Base-by-base conservation (phyloP, 768 basidiomycete species). In the Suillus fuscotomentosus region DNA sequence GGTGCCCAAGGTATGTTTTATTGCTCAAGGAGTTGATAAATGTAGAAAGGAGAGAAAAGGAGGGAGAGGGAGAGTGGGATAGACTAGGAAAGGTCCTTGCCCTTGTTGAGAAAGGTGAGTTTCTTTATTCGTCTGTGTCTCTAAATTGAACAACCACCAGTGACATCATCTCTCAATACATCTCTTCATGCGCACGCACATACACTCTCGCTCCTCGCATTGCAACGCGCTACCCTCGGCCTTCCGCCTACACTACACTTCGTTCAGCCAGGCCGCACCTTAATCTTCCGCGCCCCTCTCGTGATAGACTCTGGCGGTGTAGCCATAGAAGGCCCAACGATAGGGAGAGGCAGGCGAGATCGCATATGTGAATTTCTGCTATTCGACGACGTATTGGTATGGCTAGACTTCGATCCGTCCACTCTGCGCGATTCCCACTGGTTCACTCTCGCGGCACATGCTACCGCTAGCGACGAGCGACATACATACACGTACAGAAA, bases 1-100 rank as follows among this genome's bases (percentile, higher is more conserved):
- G 94, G 62, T 94, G 92, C 74, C 94, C 94, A 5, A 84, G 94
- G 63, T 95, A 95, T 72, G 82, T 94, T 9, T 82, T 96, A 13
- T 79, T 96, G 13, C 83, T 95, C 60, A 93, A 88, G 75, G 94
- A 96, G 72, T 81, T 95, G 43, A 86, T 93, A 42, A 73, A 75
- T n/a, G 85, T 86, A 65, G 92, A 89, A 17, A 82, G 83, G 43
- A 76, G 79, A 5, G 85, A 86, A 3, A 59, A 42, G 17, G 41
- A 59, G 31, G 41, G 41, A 20, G 88, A 91, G 65, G 80, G 83
- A n/a, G 94, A 95, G 72, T 81, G 89, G 70, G 77, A 77, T 4
- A 84, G 84, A 36, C 79, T 95, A 31, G 82, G 80, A 39, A 77
- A 82, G 45, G 89, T 84, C 1, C 86, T 88, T 67, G 78, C 79